phyloP scores from a whole-genome alignment of 768 basidiomycete genomes.

The Lentinula sp. region DNA sequence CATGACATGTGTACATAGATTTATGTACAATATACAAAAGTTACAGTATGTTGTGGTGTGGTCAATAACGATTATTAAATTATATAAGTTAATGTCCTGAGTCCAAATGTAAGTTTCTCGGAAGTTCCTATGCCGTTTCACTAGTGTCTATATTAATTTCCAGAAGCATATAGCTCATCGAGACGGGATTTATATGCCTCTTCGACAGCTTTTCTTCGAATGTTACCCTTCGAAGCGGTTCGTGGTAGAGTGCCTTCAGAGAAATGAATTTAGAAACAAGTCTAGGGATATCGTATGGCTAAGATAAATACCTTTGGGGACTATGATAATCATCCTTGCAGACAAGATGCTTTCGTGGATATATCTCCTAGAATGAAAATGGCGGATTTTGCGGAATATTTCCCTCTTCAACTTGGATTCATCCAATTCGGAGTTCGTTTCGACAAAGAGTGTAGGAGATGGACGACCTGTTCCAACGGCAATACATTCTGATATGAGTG shows the following conservation, averaged over 20 bases:
- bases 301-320: conserved; percentile 33
- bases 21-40: too few relatives aligned
- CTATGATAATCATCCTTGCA: conserved; percentile 60
- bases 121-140: neutral
- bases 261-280: conserved; percentile 34
- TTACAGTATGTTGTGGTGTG: too few relatives aligned
- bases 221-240: conserved; percentile 79
- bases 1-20: too few relatives aligned
- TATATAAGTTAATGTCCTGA: neutral
- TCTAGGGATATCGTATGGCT: neutral
- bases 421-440: conserved; percentile 49
- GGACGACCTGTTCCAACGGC: conserved; percentile 75
- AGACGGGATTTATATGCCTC: conserved; percentile 52
- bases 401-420: conserved; percentile 59
- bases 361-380: conserved; percentile 71
- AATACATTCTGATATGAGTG: conserved; percentile 65
- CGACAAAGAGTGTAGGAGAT: conserved; percentile 72
- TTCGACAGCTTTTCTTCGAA: conserved; percentile 72
- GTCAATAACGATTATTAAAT: neutral
- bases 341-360: conserved; percentile 72
- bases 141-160: neutral
- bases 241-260: conserved; percentile 62
- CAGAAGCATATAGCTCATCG: conserved; percentile 44
- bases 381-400: conserved; percentile 65
- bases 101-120: neutral